phyloP scores from a whole-genome alignment of 192 early-diverging fungal species.

The Chytriomyces confervae region DNA sequence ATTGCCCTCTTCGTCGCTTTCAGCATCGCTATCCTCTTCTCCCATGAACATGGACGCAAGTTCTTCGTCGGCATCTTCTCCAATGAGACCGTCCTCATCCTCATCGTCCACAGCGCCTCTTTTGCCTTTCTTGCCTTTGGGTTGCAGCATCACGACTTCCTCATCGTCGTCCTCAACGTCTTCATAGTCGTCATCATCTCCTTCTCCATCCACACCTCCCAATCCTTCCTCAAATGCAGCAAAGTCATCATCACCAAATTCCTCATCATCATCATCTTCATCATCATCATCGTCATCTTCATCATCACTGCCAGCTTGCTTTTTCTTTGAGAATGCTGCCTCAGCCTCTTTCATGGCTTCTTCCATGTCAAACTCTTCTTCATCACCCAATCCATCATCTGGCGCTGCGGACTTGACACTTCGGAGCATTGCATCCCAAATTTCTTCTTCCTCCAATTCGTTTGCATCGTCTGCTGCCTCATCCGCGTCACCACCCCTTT shows the following conservation, averaged over 20 bases:
- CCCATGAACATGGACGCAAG: conserved; percentile 21
- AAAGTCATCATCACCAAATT: conserved; percentile 54
- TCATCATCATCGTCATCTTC: conserved; percentile 39
- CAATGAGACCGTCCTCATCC: conserved; percentile 39
- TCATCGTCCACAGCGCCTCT: conserved; percentile 35
- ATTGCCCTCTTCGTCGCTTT: conserved; percentile 46
- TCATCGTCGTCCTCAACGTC: conserved; percentile 46
- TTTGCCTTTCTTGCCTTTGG: conserved; percentile 10
- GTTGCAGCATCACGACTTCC: conserved; percentile 25
- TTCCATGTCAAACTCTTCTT: conserved; percentile 41
- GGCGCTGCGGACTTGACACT: conserved; percentile 38
- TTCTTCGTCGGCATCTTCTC: conserved; percentile 42
- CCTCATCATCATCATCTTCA: conserved; percentile 15
- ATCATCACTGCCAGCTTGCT: conserved; percentile 46
- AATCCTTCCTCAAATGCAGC: conserved; percentile 59
- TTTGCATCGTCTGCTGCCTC: conserved; percentile 54
- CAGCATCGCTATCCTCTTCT: conserved; percentile 36
- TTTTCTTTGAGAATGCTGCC: conserved; percentile 41
- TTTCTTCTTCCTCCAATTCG: conserved; percentile 77
- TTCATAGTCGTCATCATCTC: conserved; percentile 54
- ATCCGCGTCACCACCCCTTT: conserved; percentile 51
- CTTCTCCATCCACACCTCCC: conserved; percentile 49
- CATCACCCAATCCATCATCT: conserved; percentile 28
- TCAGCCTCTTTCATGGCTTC: conserved; percentile 26
- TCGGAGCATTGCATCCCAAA: conserved; percentile 86